A percentile compares a stretch with the other conserved stretches of the same genome.
Conservation (phyloP, 2,329 filamentous ascomycete species). For the Aplosporella prunicola region DNA sequence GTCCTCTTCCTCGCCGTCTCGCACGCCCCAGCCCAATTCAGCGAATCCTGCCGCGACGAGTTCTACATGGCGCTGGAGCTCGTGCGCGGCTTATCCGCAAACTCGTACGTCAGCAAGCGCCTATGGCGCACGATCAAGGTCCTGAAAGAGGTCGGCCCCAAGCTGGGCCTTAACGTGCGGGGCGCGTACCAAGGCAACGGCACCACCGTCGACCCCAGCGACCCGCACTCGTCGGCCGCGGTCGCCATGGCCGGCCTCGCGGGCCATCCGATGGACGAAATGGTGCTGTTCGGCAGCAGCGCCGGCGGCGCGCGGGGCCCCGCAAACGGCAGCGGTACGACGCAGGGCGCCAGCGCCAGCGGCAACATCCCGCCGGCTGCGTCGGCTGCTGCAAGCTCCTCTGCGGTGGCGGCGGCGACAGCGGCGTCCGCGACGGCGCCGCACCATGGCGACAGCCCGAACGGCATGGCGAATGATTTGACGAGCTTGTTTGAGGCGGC, state of each 20-base stretch:
- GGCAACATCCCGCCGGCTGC: no score
- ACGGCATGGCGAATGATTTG: constrained; percentile 53
- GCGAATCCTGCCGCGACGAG: constrained; percentile 57
- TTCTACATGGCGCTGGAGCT: constrained; percentile 72
- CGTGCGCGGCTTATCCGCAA: constrained; percentile 61
- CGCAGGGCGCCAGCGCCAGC: not conserved
- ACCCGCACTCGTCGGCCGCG: constrained; percentile 52
- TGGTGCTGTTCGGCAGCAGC: constrained; percentile 37
- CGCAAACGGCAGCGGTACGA: not conserved
- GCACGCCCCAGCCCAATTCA: constrained; percentile 65
- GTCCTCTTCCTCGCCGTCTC: constrained; percentile 69
- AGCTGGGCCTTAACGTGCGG: constrained; percentile 50
- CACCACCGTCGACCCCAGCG: constrained; percentile 31
- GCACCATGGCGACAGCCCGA: constrained; percentile 42
- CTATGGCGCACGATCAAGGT: constrained; percentile 64
- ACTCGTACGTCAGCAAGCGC: constrained; percentile 61
- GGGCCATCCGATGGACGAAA: constrained; percentile 51
- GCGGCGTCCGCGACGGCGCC: constrained; percentile 24
- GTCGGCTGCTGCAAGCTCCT: no score
- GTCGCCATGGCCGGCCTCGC: constrained; percentile 58
- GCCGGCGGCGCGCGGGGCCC: no score
- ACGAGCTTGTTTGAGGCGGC: constrained; percentile 56
- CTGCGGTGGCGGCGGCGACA: constrained; percentile 10
- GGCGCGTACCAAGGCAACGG: constrained; percentile 14
- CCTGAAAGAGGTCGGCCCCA: constrained; percentile 62